Evolutionary conservation across 805 yeast species (phyloP), one percentile per base, ranked within the genome.

Genomic region (Schwanniomyces polymorphus): DNA sequence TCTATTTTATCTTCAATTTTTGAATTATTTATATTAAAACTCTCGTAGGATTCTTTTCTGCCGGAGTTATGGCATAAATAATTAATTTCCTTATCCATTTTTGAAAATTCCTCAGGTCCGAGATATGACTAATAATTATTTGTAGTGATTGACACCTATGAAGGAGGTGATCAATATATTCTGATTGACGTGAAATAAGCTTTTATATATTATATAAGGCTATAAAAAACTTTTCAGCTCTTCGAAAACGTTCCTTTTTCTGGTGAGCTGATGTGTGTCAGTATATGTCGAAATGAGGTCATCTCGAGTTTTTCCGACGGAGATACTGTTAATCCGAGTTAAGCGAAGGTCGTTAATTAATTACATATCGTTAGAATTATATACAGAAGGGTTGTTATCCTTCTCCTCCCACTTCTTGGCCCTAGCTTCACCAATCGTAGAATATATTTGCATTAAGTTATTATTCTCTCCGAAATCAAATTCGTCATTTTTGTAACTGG

Each of bases 391-490:
- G 18, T 60, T 56, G 6, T 42, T 27, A 38, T 67, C 70, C 35
- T 56, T 46, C 7, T 49, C 43, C 23, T 51, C 50, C 72, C 71
- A 67, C 44, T 48, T 42, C 28, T 55, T 54, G 26, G 57, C 49
- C 33, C 72, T 52, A 9, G 57, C 55, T 41, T 49, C 48, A 5
- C 72, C 72, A 9, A 67, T 60, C 26, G 54, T 57, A 6, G 65
- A 56, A 47, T 59, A 65, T 28, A 53, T 41, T 33, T 65, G 56
- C 46, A 64, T 48, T n/a, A 51, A 42, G 26, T 53, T 54, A 6
- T 35, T 37, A 14, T 39, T 29, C 12, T 40, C 38, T 5, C 17
- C 31, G 9, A 23, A 27, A 9, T 16, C 14, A 25, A 37, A 33
- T 9, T 38, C 25, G 17, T 38, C 38, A 25, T 42, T 18, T 23